A percentile compares a stretch with the other conserved stretches of the same genome.
Evolutionary conservation across 306 rosid genomes (phyloP).

Genomic region (Inga leiocalycina): DNA sequence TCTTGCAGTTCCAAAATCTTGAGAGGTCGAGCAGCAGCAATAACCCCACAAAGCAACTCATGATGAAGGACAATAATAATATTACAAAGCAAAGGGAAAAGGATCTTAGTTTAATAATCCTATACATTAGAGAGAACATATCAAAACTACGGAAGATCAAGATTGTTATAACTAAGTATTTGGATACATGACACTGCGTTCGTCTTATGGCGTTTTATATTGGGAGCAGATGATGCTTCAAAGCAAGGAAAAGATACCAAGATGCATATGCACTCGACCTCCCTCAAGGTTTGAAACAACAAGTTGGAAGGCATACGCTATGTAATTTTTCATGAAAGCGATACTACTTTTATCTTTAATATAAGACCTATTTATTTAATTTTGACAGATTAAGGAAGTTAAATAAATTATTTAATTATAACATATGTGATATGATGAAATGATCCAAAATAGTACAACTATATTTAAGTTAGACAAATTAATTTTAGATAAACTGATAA

Average conservation of each 20-base stretch:
- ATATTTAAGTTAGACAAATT: too few species aligned
- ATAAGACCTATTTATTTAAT: too few species aligned
- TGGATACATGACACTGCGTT: background rate
- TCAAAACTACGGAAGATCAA: background rate
- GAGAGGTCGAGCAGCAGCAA: constrained; percentile 37
- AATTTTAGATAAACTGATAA: too few species aligned
- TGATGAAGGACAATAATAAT: constrained; percentile 22
- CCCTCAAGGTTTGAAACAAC: background rate
- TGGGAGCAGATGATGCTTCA: constrained; percentile 26
- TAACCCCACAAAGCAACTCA: constrained; percentile 9
- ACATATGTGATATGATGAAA: too few species aligned
- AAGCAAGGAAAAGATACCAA: constrained; percentile 1
- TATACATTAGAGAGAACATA: constrained; percentile 25
- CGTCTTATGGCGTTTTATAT: constrained; percentile 9
- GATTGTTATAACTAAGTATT: background rate
- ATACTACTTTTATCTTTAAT: background rate
- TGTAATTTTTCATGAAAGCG: constrained; percentile 23
- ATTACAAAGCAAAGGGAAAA: constrained; percentile 2
- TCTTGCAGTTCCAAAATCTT: constrained; percentile 1
- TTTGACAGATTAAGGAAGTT: too few species aligned
- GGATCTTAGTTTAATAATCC: constrained; percentile 8
- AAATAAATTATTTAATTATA: too few species aligned
- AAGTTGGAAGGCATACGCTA: constrained; percentile 6
- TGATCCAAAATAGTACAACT: too few species aligned
- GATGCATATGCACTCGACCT: background rate